Evolutionary conservation across 495 filamentous ascomycete genomes (phyloP).

Genomic region (Xylaria acuta): DNA sequence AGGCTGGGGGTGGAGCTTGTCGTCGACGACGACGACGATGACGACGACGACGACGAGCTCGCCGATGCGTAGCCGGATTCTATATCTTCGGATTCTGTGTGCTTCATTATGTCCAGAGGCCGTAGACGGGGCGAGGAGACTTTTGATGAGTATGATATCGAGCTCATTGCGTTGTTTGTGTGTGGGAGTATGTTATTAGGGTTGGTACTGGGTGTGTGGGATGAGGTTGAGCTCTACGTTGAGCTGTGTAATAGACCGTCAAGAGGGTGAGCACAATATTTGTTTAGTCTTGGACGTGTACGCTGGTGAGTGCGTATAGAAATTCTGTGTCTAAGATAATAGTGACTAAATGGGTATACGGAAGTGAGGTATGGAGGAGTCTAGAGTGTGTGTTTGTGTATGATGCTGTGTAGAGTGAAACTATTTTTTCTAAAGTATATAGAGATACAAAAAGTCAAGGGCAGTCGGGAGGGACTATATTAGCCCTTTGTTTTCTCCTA

Average conservation of each 20-base stretch:
- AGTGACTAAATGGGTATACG: slow-evolving; percentile 10
- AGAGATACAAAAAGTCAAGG: background rate
- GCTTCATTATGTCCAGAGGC: slow-evolving; percentile 22
- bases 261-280: background rate
- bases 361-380: background rate
- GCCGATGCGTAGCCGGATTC: slow-evolving; percentile 93
- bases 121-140: slow-evolving; percentile 43
- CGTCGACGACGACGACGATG: slow-evolving; percentile 68
- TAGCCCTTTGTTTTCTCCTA: slow-evolving; percentile 5
- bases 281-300: background rate
- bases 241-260: background rate
- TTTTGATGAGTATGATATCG: slow-evolving; percentile 36
- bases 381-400: slow-evolving; percentile 1
- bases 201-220: background rate
- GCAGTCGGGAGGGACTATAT: slow-evolving; percentile 18
- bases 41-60: slow-evolving; percentile 67
- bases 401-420: slow-evolving; percentile 9
- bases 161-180: slow-evolving; percentile 19
- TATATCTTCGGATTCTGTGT: slow-evolving; percentile 46
- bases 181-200: background rate
- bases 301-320: background rate
- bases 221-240: background rate
- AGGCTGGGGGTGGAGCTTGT: slow-evolving; percentile 57
- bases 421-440: background rate
- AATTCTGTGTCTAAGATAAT: background rate